Percentiles rank a stretch among this genome's conserved stretches.
These are phyloP conservation scores for Eucalyptus pumila DNA, from an alignment of 345 rosid species.

Conservation along the genomic window DNA sequence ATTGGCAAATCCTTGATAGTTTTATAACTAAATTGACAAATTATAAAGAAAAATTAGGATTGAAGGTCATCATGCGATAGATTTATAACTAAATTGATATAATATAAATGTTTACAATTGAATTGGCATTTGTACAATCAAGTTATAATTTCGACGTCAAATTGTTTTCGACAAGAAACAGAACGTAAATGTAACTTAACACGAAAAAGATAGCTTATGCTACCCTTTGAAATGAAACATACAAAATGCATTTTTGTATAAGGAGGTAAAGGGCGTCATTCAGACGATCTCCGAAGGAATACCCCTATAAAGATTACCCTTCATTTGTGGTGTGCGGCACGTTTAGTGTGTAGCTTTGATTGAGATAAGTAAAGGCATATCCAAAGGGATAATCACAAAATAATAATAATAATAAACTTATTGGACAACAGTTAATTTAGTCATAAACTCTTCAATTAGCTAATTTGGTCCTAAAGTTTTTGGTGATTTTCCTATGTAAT, in stretches of 20 bases:
- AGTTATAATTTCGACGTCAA: not conserved
- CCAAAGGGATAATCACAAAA: not conserved
- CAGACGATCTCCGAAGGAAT: not conserved
- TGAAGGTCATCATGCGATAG: no score
- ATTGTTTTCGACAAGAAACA: not conserved
- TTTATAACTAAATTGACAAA: no score
- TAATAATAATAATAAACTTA: no score
- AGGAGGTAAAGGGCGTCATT: not conserved
- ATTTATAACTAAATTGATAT: no score
- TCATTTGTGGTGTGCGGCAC: not conserved
- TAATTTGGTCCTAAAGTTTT: no score
- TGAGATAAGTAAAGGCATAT: not conserved
- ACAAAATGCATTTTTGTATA: not conserved
- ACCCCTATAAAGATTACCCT: not conserved
- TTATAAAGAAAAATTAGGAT: no score
- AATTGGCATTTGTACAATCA: not conserved
- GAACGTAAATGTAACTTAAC: not conserved
- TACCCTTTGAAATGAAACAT: not conserved
- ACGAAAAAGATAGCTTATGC: not conserved
- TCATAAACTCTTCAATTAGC: no score
- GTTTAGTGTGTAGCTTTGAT: not conserved
- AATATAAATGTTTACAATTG: no score
- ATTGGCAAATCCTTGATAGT: no score
- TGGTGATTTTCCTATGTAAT: not conserved
- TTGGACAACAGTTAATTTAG: rapidly evolving